Evolutionary conservation across 1,284 basidiomycete genomes (phyloP).

Genomic region (Sporisorium reilianum): DNA sequence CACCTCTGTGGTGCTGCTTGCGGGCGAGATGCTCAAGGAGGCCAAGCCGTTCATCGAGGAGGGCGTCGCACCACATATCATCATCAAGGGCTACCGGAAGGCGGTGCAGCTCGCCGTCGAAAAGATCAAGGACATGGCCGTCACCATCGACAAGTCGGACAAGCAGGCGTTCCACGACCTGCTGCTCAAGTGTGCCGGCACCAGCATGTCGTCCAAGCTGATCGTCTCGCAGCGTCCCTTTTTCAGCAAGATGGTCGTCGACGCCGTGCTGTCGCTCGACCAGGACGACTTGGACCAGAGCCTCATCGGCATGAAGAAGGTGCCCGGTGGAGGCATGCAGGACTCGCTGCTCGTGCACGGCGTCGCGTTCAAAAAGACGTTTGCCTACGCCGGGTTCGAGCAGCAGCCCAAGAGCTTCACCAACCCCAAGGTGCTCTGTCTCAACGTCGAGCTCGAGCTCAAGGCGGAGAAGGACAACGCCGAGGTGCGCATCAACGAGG

Average conservation of each 20-base stretch:
- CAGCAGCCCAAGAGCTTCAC: slow-evolving; percentile 96
- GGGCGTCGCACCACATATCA: slow-evolving; percentile 95
- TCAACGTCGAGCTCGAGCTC: slow-evolving; percentile 98
- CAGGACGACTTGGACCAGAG: slow-evolving; percentile 94
- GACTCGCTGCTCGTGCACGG: slow-evolving; percentile 88
- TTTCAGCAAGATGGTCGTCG: slow-evolving; percentile 98
- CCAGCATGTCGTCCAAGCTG: slow-evolving; percentile 99
- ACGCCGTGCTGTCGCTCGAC: slow-evolving; percentile 85
- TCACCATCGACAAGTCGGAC: slow-evolving; percentile 89
- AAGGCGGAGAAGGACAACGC: slow-evolving; percentile 99
- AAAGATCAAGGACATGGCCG: slow-evolving; percentile 88
- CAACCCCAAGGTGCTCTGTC: slow-evolving; percentile 88
- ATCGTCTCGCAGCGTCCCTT: slow-evolving; percentile 99
- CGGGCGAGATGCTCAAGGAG: slow-evolving; percentile 95
- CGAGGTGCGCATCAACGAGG: slow-evolving; percentile 94
- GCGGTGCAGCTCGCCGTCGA: slow-evolving; percentile 88
- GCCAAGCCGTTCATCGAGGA: slow-evolving; percentile 93
- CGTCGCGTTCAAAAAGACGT: slow-evolving; percentile 99
- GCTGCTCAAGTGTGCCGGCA: slow-evolving; percentile 94
- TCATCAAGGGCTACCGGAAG: slow-evolving; percentile 94
- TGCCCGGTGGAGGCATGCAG: slow-evolving; percentile 98
- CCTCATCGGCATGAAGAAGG: slow-evolving; percentile 98
- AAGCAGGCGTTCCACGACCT: slow-evolving; percentile 92
- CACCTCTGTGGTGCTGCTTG: slow-evolving; percentile 92
- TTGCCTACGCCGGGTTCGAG: slow-evolving; percentile 98